Evolutionary conservation across 148 eudicot genomes (phyloP).

Genomic region (Salicornia ramosissima): DNA sequence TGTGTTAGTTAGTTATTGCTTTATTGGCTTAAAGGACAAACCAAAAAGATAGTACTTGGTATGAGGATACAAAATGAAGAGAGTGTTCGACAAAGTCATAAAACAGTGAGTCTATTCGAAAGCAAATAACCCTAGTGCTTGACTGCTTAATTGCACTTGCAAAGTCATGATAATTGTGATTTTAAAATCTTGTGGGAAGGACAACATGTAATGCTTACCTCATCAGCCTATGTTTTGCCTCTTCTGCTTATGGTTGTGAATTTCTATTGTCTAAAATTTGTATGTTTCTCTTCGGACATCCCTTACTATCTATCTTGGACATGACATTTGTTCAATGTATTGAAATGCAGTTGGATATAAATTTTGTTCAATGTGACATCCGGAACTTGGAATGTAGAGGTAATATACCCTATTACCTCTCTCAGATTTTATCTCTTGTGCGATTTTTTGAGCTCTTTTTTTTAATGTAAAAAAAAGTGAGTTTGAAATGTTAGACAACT

Average conservation of each 20-base stretch:
- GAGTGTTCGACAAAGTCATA: background rate
- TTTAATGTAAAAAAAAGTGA: no score
- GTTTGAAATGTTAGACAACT: no score
- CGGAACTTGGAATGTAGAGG: constrained; percentile 53
- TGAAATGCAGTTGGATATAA: constrained; percentile 62
- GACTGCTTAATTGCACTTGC: background rate
- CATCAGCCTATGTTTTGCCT: background rate
- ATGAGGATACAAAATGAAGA: background rate
- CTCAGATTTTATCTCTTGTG: background rate
- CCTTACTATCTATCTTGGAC: background rate
- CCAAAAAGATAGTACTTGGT: background rate
- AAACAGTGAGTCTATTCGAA: background rate
- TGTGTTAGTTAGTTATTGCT: no score
- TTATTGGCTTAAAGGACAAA: background rate
- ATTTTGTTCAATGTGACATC: constrained; percentile 68
- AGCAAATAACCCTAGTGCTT: background rate
- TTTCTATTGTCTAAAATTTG: background rate
- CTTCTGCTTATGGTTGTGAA: background rate
- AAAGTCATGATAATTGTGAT: background rate
- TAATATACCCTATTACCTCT: constrained; percentile 21
- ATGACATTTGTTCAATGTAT: constrained; percentile 11
- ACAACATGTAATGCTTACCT: background rate
- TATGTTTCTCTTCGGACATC: background rate
- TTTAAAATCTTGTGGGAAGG: background rate
- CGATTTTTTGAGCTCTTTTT: constrained; percentile 3